phyloP scores from a whole-genome alignment of 345 rosid genomes.

The Toxicodendron radicans region DNA sequence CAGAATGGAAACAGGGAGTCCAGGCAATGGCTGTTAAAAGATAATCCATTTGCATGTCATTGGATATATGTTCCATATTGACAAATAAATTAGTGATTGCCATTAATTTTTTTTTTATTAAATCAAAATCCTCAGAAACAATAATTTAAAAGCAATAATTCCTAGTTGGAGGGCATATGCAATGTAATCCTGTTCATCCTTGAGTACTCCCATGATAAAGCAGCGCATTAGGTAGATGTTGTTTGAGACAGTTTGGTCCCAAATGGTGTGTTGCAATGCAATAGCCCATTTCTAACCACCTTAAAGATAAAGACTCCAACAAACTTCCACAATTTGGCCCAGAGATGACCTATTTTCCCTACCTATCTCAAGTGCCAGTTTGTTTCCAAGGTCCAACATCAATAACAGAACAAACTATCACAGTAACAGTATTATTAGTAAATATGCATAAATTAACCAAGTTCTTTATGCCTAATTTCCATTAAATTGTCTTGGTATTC shows the following conservation, averaged over 20 bases:
- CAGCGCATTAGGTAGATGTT: constrained; percentile 2
- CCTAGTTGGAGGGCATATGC: constrained; percentile 10
- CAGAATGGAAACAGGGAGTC: neutral
- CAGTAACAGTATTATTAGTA: neutral
- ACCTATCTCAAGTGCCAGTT: neutral
- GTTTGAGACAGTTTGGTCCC: constrained; percentile 14
- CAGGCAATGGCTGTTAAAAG: neutral
- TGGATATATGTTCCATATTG: neutral
- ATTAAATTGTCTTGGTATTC: neutral
- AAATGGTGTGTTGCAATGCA: constrained; percentile 1
- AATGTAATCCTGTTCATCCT: neutral
- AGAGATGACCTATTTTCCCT: neutral
- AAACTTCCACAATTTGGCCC: constrained; percentile 7
- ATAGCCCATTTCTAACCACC: constrained; percentile 11
- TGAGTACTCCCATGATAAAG: constrained; percentile 6
- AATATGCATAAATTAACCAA: neutral
- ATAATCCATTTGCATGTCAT: neutral
- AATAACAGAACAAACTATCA: neutral
- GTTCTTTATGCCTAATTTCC: neutral
- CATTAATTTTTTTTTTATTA: neutral
- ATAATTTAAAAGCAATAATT: neutral
- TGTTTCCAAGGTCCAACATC: neutral
- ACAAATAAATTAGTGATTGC: neutral
- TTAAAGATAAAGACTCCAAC: constrained; percentile 9
- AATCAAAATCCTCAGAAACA: neutral